Evolutionary conservation across 768 basidiomycete species (phyloP), one percentile per base, ranked within the genome.

Genomic region (Austroboletus eburneus): DNA sequence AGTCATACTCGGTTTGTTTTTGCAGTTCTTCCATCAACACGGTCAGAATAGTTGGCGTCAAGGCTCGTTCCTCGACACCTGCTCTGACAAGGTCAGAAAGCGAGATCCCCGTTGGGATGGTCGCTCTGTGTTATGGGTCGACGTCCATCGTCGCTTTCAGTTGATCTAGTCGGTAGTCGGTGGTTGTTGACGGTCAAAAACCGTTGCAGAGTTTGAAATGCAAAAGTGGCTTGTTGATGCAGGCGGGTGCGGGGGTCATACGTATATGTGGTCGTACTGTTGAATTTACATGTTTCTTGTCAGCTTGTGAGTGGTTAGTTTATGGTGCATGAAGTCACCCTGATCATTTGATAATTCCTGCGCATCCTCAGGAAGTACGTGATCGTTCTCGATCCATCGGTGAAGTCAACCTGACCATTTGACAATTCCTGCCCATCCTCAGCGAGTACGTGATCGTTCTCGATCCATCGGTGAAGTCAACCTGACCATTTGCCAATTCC

Each of bases 201-300:
- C 1, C 83, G 76, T 40, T 78, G 74, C 7, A 92, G 73, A 2
- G 79, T 76, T 54, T 83, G 79, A 51, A 75, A 77, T 0, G 87
- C 75, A 39, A 80, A 79, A 4, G 66, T 63, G 3, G 85, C 80
- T 55, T 94, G 92, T 18, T 81, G 67, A 64, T 91, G 95, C 1
- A 82, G 87, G 56, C 76, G 81, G 1, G 87, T 85, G 7, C 82
- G 77, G 18, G 85, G 68, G 57, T 93, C 83, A 56, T 94, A 94
- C 7, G 70, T 59, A 57, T 90, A 85, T 3, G 78, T 65, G 0
- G 84, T 84, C 1, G 85, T 81, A 9, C 85, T 87, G 65, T 91
- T 82, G n/a, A n/a, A n/a, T n/a, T n/a, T n/a, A n/a, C n/a, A n/a
- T n/a, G n/a, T n/a, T n/a, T n/a, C n/a, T n/a, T n/a, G n/a, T n/a